Conservation (phyloP, 495 filamentous ascomycete genomes). For the Podospora pseudocomata region DNA sequence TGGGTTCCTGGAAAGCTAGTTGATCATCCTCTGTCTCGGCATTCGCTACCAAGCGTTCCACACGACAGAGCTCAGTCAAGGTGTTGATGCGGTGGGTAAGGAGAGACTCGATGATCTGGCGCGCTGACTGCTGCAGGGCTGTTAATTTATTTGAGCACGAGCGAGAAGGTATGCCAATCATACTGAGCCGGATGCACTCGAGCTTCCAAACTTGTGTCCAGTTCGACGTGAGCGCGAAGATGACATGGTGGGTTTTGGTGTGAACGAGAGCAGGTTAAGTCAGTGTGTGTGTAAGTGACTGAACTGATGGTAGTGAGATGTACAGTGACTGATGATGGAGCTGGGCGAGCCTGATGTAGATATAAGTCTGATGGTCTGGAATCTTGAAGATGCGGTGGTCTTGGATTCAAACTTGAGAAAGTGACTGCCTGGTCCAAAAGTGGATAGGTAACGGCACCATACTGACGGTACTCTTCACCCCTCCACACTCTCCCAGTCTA, state of each 20-base stretch:
- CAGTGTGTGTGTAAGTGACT: neutral
- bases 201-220: neutral
- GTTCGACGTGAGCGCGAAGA: neutral
- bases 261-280: neutral
- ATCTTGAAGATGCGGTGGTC: neutral
- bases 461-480: neutral
- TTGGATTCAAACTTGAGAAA: neutral
- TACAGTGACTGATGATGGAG: neutral
- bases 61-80: constrained; percentile 67
- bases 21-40: constrained; percentile 54
- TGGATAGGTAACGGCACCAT: neutral
- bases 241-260: neutral
- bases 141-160: neutral
- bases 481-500: neutral
- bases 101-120: constrained; percentile 51
- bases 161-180: neutral
- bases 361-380: neutral
- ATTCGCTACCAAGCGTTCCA: constrained; percentile 61
- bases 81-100: constrained; percentile 67
- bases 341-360: neutral
- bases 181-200: neutral
- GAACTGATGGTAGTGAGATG: neutral
- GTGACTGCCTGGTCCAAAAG: neutral
- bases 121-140: neutral
- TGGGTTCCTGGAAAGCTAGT: constrained; percentile 52